Evolutionary conservation across 345 rosid species (phyloP), one percentile per base, ranked within the genome.

Genomic region (Litchi chinensis): DNA sequence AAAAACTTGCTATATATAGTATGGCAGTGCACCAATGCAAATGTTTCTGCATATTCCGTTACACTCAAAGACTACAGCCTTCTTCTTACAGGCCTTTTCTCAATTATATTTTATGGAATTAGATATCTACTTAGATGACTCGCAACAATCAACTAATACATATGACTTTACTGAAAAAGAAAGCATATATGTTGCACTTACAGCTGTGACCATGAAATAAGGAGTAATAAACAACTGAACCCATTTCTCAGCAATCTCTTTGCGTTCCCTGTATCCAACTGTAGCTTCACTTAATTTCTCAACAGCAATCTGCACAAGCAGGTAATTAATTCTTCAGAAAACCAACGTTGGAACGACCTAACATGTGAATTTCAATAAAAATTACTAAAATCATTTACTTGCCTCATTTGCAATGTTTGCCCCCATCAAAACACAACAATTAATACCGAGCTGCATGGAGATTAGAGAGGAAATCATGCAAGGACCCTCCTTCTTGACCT

Each of bases 391-490:
- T 56, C 13, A 26, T 39, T 7, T 43, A 73, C 50, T 74, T 70
- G 91, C 99, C 94, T 96, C 99, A 76, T 91, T 94, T 13, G 99
- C 99, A 68, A 96, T 94, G 82, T 96, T 94, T 48, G 97, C 98
- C 16, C 99, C 97, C 98, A 94, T 96, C 68, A 96, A 88, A 79
- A 96, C 99, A 78, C 92, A 94, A 64, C 97, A 94, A 24, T 88
- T 89, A 81, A 93, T 77, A 41, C 92, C 90, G 19, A 96, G 97
- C 82, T 85, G 89, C 82, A 86, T 83, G 0, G 97, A 89, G 65
- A 96, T 93, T 48, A 91, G 88, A 83, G 75, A 87, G 21, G 99
- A 96, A 82, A 96, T 94, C 99, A 94, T 91, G 83, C 97, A 74
- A 4, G 98, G 99, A 46, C 99, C 99, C 79, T 96, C 98, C 84